Conservation (phyloP, 495 filamentous ascomycete species). For the Thermothielavioides terrestris region DNA sequence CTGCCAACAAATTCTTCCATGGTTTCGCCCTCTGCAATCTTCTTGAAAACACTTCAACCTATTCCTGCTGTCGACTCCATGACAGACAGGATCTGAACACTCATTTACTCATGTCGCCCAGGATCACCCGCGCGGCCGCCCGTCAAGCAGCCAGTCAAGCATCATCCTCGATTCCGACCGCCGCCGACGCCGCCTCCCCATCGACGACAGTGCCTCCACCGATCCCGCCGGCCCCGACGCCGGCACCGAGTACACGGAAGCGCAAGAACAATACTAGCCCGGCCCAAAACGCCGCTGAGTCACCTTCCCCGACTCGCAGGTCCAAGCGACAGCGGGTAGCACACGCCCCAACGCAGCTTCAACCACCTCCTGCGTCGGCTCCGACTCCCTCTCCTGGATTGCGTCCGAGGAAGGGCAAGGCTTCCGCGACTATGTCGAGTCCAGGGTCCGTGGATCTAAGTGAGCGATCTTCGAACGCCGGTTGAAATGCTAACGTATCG, state of each 20-base stretch:
- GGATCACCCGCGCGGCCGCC: conserved; percentile 72
- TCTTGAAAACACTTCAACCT: neutral
- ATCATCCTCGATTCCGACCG: conserved; percentile 41
- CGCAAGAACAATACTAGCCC: conserved; percentile 30
- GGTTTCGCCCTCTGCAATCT: neutral
- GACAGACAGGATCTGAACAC: conserved; percentile 16
- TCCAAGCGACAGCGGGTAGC: conserved; percentile 44
- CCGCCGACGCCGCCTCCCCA: conserved; percentile 27
- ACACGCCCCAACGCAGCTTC: conserved; percentile 22
- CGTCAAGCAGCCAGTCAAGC: conserved; percentile 57
- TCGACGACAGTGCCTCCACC: conserved; percentile 36
- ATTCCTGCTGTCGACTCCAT: conserved; percentile 12
- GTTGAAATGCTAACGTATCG: conserved; percentile 10
- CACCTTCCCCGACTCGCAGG: conserved; percentile 36
- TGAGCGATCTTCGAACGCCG: neutral
- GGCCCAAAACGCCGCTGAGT: conserved; percentile 21
- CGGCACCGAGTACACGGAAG: conserved; percentile 29
- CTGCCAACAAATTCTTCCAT: conserved; percentile 5
- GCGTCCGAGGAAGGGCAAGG: conserved; percentile 55
- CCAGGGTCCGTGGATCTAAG: conserved; percentile 51
- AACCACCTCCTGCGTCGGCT: conserved; percentile 18
- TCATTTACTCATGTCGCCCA: conserved; percentile 68
- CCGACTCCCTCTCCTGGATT: conserved; percentile 24
- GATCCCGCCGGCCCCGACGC: conserved; percentile 29
- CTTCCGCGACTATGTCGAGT: conserved; percentile 69